phyloP scores from a whole-genome alignment of 2,329 filamentous ascomycete species.

The Cordyceps fumosorosea region DNA sequence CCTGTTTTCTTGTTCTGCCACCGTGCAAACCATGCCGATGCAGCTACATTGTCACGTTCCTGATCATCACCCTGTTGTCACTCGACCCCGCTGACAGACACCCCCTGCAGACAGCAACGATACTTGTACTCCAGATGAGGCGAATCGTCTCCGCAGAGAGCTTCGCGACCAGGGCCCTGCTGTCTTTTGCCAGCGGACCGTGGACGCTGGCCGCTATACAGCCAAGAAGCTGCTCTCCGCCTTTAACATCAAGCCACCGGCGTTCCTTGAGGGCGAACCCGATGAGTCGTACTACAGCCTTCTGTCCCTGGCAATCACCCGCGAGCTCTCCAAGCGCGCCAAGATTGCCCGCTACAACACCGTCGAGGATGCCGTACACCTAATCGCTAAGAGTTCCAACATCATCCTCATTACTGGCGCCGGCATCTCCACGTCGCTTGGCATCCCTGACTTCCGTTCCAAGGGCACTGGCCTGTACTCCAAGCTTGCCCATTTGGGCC shows the following conservation, averaged over 20 bases:
- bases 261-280: slow-evolving; percentile 58
- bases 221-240: slow-evolving; percentile 81
- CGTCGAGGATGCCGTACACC: slow-evolving; percentile 74
- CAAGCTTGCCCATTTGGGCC: slow-evolving; percentile 69
- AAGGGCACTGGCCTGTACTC: slow-evolving; percentile 90
- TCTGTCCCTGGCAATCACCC: slow-evolving; percentile 68
- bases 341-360: slow-evolving; percentile 78
- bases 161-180: slow-evolving; percentile 71
- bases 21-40: background rate
- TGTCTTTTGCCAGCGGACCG: slow-evolving; percentile 66
- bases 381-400: slow-evolving; percentile 69
- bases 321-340: slow-evolving; percentile 73
- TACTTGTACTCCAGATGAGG: slow-evolving; percentile 62
- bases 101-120: slow-evolving; percentile 30
- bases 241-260: slow-evolving; percentile 70
- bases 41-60: slow-evolving; percentile 9
- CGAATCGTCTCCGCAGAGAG: slow-evolving; percentile 59
- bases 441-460: slow-evolving; percentile 94
- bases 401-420: slow-evolving; percentile 93
- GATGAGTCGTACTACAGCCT: slow-evolving; percentile 72
- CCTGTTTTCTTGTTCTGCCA: background rate
- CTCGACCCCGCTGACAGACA: background rate
- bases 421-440: slow-evolving; percentile 92
- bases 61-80: background rate
- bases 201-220: slow-evolving; percentile 62